A percentile compares a stretch with the other conserved stretches of the same genome.
phyloP scores from a whole-genome alignment of 2,329 filamentous ascomycete genomes.

The Colletotrichum navitas region DNA sequence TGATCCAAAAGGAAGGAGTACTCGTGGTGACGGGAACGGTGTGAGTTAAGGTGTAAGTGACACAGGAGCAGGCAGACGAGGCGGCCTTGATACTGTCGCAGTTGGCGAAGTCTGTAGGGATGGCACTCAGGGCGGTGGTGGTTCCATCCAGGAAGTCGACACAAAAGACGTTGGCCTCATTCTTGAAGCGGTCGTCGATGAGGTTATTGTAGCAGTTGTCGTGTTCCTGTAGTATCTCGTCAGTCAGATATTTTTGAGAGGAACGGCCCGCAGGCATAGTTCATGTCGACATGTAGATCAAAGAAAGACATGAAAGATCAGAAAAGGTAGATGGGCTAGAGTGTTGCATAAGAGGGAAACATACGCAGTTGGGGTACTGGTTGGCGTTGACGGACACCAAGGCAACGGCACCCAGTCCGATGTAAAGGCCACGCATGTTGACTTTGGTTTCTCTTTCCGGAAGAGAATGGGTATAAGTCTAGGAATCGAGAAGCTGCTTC shows the following conservation, averaged over 20 bases:
- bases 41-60: conserved; percentile 47
- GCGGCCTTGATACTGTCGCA: conserved; percentile 45
- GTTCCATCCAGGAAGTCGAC: conserved; percentile 49
- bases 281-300: neutral
- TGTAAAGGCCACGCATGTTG: conserved; percentile 52
- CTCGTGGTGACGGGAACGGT: conserved; percentile 26
- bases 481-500: conserved; percentile 49
- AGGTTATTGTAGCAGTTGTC: conserved; percentile 55
- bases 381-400: conserved; percentile 47
- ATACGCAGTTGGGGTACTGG: conserved; percentile 48
- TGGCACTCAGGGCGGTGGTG: conserved; percentile 46
- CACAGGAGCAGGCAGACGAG: conserved; percentile 55
- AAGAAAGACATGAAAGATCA: neutral
- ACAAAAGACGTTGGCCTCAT: conserved; percentile 50
- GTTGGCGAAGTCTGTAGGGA: conserved; percentile 51
- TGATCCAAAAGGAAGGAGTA: neutral
- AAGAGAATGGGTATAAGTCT: conserved; percentile 45
- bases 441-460: conserved; percentile 41
- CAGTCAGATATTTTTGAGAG: neutral
- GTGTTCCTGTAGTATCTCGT: conserved; percentile 40
- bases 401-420: conserved; percentile 51
- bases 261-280: neutral
- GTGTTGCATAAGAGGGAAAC: neutral
- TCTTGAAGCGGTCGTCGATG: conserved; percentile 50
- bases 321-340: neutral